Base-by-base conservation (phyloP, 768 basidiomycete genomes). In the Amanita molliuscula region DNA sequence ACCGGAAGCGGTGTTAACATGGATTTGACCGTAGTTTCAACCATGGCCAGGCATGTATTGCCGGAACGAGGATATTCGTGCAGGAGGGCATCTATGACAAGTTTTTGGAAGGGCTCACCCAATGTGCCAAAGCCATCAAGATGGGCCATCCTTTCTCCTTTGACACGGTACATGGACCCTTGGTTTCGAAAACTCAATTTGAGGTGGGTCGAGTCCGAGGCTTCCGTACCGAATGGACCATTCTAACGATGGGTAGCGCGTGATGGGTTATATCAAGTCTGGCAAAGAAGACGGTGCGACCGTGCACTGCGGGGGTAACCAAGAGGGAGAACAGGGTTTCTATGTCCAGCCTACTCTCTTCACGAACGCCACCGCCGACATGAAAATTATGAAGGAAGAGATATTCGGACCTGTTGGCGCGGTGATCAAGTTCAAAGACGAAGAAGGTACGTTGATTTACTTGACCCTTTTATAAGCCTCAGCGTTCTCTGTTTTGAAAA, bases 61-160 rank as follows among this genome's bases (percentile, higher is more conserved):
- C 89, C 8, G 86, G 89, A 11, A 84, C 88, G 13, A 78, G 92
- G 46, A 82, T 93, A 54, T 92, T 78, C 59, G 86, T 94, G 7
- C 89, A 92, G 56, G 79, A 78, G 48, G 67, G 70, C 3, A 79
- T 93, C 56, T 91, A 92, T 62, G 86, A 91, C 62, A 65, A 80
- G 55, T 93, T 94, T 72, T 64, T 90, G 47, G 61, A 67, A 45
- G 70, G 62, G 46, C 84, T 86, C 63, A 70, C 72, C 1, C 70
- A 62, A 29, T 67, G 75, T 59, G 68, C 79, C 45, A 67, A 70
- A 58, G 55, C 54, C 0, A 63, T 83, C 57, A 75, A 76, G 60
- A 66, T 85, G 47, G 88, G 85, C 20, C 76, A 83, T 59, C 85
- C 86, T 3, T 87, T 88, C 65, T 55, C 56, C 5, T 52, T 59